Evolutionary conservation across 805 yeast genomes (phyloP).

Genomic region (Pichia pseudocactophila): DNA sequence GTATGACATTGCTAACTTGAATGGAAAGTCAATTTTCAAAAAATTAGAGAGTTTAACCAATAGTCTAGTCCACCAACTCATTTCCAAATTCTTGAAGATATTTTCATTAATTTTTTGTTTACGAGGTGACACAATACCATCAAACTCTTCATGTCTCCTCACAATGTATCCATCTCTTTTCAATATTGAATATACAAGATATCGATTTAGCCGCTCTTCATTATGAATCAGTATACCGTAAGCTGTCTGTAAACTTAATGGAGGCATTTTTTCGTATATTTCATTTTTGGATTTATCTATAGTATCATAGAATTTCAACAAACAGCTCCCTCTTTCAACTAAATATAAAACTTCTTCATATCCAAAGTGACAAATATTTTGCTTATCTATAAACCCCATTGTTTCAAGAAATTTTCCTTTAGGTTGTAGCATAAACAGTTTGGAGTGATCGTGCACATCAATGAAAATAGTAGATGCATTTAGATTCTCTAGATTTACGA

Average conservation of each 20-base stretch:
- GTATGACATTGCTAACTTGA: slow-evolving; percentile 11
- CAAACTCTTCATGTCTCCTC: slow-evolving; percentile 19
- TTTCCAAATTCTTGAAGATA: slow-evolving; percentile 3
- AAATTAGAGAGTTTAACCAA: slow-evolving; percentile 1
- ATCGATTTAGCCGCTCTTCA: slow-evolving; percentile 37
- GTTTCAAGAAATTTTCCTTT: slow-evolving; percentile 68
- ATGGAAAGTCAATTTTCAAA: slow-evolving; percentile 10
- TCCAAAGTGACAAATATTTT: slow-evolving; percentile 39
- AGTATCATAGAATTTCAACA: slow-evolving; percentile 18
- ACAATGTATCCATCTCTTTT: slow-evolving; percentile 76
- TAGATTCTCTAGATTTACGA: slow-evolving; percentile 14
- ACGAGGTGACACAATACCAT: not conserved
- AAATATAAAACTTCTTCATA: slow-evolving; percentile 69
- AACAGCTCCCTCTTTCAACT: slow-evolving; percentile 65
- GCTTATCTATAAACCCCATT: slow-evolving; percentile 51
- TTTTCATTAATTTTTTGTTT: not conserved
- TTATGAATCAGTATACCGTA: slow-evolving; percentile 42
- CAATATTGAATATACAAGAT: slow-evolving; percentile 62
- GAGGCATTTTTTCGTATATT: slow-evolving; percentile 23
- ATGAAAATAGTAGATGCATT: slow-evolving; percentile 23
- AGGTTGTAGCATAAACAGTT: slow-evolving; percentile 34
- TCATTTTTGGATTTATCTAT: slow-evolving; percentile 18
- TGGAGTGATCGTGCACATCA: slow-evolving; percentile 6
- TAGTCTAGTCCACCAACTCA: slow-evolving; percentile 10
- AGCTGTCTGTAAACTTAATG: slow-evolving; percentile 54